These are phyloP conservation scores for Apiotrichum akiyoshidainum DNA, from an alignment of 1,284 basidiomycete species.

Conservation along the genomic window DNA sequence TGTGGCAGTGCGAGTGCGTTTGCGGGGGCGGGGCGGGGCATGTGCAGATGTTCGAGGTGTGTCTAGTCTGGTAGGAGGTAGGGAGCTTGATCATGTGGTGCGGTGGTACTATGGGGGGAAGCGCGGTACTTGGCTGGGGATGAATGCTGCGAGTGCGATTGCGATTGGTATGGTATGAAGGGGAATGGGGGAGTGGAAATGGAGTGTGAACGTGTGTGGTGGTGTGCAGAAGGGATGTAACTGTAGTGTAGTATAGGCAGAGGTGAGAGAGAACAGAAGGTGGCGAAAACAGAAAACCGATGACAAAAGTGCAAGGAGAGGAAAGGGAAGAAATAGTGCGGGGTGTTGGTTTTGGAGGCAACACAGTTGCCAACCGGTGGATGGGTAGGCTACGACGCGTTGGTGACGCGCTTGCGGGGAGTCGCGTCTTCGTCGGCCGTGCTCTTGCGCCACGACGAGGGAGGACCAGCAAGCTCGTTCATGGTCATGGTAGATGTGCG, in stretches of 20 bases:
- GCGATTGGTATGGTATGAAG: not conserved
- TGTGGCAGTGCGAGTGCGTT: too few species aligned
- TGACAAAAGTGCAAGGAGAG: not conserved
- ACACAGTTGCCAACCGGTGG: not conserved
- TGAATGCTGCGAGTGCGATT: too few species aligned
- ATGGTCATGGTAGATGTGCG: conserved; percentile 9
- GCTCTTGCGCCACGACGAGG: conserved; percentile 14
- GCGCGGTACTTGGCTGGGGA: too few species aligned
- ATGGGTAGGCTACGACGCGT: conserved; percentile 6
- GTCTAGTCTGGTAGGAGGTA: too few species aligned
- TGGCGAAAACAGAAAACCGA: not conserved
- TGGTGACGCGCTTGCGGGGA: conserved; percentile 17
- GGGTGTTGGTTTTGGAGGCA: not conserved
- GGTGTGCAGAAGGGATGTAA: not conserved
- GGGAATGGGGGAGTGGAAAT: not conserved
- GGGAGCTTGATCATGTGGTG: too few species aligned
- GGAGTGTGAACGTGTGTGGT: not conserved
- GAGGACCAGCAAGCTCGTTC: conserved; percentile 14
- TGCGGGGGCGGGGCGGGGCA: too few species aligned
- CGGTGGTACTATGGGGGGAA: too few species aligned
- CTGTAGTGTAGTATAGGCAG: not conserved
- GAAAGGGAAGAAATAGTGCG: not conserved
- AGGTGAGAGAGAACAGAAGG: not conserved
- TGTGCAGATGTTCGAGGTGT: too few species aligned
- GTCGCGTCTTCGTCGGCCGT: conserved; percentile 9